Base-by-base conservation (phyloP, 2,329 filamentous ascomycete genomes). In the Talaromyces sp. region DNA sequence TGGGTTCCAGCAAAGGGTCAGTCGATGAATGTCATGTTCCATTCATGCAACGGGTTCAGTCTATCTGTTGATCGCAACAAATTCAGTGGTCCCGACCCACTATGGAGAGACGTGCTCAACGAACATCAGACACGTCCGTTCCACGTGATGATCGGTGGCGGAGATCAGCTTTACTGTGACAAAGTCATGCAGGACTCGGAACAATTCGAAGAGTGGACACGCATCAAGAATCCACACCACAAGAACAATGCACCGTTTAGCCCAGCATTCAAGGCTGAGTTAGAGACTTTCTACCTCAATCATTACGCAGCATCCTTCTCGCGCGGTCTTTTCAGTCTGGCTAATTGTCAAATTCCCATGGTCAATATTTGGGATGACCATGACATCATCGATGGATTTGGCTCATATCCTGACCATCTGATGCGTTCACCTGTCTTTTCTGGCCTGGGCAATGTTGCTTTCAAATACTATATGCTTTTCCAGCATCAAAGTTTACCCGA, bases 391-490 rank as follows among this genome's bases (percentile, higher is more conserved):
- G 90, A 93, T 77, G 95, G 96, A 0, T 99, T 90, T 74, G 95
- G 95, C 7, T 97, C 93, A 0, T 99, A 98, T 75, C 89, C 93
- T 3, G 87, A 97, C 70, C 87, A 91, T 69, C 95, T 97, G 73
- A 98, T 97, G 92, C 87, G 86, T 69, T 92, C 91, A 2, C 90
- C 92, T 0, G 35, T 57, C 47, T 96, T 99, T 75, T 90, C 89
- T 2, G 95, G 96, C 0, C 79, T 99, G 9, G 96, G 95, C 2
- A 90, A 90, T 43, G 88, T 98, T 59, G 94, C 94, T 0, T 98
- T 95, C 85, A 99, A 99, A 77, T 99, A 98, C 79, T 99, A 99
- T 73, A 90, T 99, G 88, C 85, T 99, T 9, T 99, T 99, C 81
- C 95, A 99, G 77, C 95, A 99, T 71, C 96, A 99, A 77, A 96